A percentile compares a stretch with the other conserved stretches of the same genome.
These are phyloP conservation scores for Vinca minor DNA, from an alignment of 257 asterid species.

Conservation along the genomic window DNA sequence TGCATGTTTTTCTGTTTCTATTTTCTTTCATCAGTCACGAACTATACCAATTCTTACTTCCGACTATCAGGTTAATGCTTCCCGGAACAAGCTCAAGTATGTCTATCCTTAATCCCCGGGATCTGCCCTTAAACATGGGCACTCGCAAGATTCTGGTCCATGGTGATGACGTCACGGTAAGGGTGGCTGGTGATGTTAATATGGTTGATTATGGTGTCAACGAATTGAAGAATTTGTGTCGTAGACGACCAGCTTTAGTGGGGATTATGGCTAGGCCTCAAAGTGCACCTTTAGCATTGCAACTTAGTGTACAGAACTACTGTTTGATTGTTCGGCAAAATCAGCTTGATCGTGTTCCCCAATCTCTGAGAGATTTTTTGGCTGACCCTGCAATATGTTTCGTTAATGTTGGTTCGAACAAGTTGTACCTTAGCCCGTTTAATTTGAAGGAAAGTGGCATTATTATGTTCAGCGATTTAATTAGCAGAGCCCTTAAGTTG, in stretches of 20 bases:
- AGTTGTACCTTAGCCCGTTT: neutral
- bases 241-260: slow-evolving; percentile 8
- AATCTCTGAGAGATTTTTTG: slow-evolving; percentile 1
- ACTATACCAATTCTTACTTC: neutral
- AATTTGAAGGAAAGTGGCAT: neutral
- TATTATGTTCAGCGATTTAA: neutral
- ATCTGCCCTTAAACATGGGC: neutral
- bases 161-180: slow-evolving; percentile 3
- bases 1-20: neutral
- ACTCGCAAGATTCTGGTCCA: neutral
- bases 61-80: neutral
- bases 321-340: slow-evolving; percentile 6
- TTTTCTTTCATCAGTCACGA: no score
- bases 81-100: neutral
- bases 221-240: slow-evolving; percentile 4
- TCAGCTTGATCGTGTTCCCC: neutral
- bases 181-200: slow-evolving; percentile 10
- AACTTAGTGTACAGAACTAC: slow-evolving; percentile 1
- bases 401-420: neutral
- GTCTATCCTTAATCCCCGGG: neutral
- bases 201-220: slow-evolving; percentile 3
- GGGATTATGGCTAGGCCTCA: slow-evolving; percentile 7
- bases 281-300: neutral
- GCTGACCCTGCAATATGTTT: slow-evolving; percentile 10
- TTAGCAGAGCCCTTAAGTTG: neutral